Base-by-base conservation (phyloP, 2,329 filamentous ascomycete species). In the Aspergillus hiratsukae region DNA sequence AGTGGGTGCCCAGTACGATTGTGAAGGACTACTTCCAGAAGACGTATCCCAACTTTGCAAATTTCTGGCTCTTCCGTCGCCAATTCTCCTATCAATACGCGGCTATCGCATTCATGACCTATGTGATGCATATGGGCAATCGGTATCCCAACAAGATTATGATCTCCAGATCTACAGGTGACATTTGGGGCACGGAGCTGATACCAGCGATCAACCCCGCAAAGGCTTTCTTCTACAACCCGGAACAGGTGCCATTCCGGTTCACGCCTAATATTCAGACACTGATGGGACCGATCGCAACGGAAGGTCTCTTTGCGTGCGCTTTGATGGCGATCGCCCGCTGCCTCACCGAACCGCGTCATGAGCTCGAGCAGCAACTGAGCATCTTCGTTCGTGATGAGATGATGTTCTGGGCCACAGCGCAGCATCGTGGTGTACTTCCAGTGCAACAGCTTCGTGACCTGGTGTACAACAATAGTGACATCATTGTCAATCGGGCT, bases 41-140 rank as follows among this genome's bases (percentile, higher is more conserved):
- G 63, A 89, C 87, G 4, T 97, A 94, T 76, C 89, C 91, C 29
- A 88, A 90, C 61, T 99, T 90, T 74, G 85, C 89, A 48, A 92
- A 97, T 67, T 97, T 97, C 80, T 99, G 93, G 91, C 84, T 99
- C 56, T 99, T 99, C 90, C 89, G 94, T 57, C 87, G 92, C 57
- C 92, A 96, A 63, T 96, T 99, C 77, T 89, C 91, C 23, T 97
- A 97, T 79, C 94, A 99, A 76, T 87, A 96, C 59, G 93, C 94
- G 21, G 86, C 92, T 1, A 83, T 97, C 61, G 96, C 94, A 1
- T 99, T 99, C 78, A 96, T 99, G 89, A 97, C 94, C 3, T 99
- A 97, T 71, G 88, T 97, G 57, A 88, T 99, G 78, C 93, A 93
- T 77, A 97, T 99, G 86, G 91, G 93, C 71, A 91, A 91, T 72